Evolutionary conservation across 2,329 filamentous ascomycete genomes (phyloP).

Genomic region (Talaromyces piceae): DNA sequence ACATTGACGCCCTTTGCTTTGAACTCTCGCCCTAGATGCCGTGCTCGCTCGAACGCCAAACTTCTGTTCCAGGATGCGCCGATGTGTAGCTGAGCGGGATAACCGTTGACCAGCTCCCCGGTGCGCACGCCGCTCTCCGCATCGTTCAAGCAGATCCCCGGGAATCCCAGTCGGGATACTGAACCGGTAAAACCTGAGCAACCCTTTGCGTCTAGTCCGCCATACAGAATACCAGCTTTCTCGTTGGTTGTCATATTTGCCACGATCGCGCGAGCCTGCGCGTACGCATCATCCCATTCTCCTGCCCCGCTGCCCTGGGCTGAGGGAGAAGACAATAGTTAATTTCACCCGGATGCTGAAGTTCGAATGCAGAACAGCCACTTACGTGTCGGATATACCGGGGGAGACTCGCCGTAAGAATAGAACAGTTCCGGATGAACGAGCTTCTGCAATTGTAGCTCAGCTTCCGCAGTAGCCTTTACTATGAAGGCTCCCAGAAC

Average conservation of each 20-base stretch:
- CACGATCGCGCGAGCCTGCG: conserved; percentile 7
- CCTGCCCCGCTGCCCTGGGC: background rate
- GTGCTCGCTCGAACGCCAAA: conserved; percentile 45
- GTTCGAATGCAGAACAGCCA: background rate
- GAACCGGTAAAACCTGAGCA: conserved; percentile 30
- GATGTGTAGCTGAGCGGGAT: conserved; percentile 35
- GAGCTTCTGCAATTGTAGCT: background rate
- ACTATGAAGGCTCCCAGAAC: background rate
- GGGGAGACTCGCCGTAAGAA: conserved; percentile 3
- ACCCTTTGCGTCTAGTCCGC: conserved; percentile 16
- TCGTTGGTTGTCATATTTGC: conserved; percentile 14
- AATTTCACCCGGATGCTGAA: background rate
- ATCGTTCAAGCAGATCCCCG: conserved; percentile 36
- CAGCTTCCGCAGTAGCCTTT: background rate
- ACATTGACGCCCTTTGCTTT: conserved; percentile 44
- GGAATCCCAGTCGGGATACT: conserved; percentile 30
- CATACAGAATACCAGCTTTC: conserved; percentile 13
- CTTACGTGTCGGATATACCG: conserved; percentile 5
- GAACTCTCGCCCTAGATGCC: conserved; percentile 52
- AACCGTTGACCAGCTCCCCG: conserved; percentile 37
- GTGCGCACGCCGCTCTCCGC: conserved; percentile 37
- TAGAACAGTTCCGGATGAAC: background rate
- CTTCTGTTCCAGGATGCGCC: conserved; percentile 48
- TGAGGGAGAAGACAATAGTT: background rate
- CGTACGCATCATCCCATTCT: conserved; percentile 11